Evolutionary conservation across 2,329 filamentous ascomycete genomes (phyloP).

Genomic region (Aureobasidium sp.): DNA sequence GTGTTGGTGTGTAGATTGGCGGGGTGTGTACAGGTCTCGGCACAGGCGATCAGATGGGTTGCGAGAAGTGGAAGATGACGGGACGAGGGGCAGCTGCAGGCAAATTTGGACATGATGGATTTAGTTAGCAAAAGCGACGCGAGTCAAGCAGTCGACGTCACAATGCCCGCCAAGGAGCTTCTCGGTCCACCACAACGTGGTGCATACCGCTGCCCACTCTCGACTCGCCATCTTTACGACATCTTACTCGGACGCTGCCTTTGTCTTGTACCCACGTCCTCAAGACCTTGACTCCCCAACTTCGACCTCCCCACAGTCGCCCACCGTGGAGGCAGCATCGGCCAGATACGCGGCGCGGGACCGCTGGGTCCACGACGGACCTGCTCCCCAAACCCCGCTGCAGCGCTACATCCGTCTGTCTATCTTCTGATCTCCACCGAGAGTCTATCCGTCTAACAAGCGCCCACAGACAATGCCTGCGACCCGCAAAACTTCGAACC

Average conservation of each 20-base stretch:
- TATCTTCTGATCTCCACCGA: neutral
- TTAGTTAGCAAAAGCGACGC: neutral
- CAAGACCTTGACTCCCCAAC: neutral
- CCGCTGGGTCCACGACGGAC: conserved; percentile 76
- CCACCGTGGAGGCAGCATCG: conserved; percentile 76
- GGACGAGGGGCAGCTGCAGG: neutral
- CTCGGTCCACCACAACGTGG: neutral
- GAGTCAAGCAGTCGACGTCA: neutral
- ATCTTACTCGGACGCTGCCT: neutral
- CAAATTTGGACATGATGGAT: neutral
- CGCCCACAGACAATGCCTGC: conserved; percentile 67
- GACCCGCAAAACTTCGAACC: conserved; percentile 97
- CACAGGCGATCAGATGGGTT: no score
- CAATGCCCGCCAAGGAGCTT: neutral
- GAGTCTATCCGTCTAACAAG: neutral
- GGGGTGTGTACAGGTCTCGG: no score
- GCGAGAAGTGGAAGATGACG: neutral
- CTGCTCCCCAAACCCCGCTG: conserved; percentile 72
- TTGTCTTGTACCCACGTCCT: neutral
- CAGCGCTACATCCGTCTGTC: conserved; percentile 77
- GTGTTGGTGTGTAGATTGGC: neutral
- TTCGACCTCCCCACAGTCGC: neutral
- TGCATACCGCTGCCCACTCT: neutral
- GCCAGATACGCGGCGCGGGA: conserved; percentile 92
- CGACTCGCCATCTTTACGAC: neutral